These are phyloP conservation scores for Citrus trifoliata DNA, from an alignment of 345 rosid genomes.

Conservation along the genomic window DNA sequence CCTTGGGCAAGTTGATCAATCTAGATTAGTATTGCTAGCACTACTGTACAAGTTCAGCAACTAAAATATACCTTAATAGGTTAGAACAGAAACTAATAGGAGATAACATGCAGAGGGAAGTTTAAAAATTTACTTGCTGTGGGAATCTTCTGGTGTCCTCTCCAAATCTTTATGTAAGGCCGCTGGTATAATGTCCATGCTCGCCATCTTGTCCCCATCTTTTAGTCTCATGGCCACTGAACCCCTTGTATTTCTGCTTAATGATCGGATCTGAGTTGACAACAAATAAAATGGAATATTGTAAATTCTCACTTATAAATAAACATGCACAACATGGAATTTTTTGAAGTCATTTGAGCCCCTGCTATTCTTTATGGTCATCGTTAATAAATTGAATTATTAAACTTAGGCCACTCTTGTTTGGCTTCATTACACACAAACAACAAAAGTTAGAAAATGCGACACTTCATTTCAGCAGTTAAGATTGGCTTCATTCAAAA, in stretches of 20 bases:
- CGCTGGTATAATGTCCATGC: slow-evolving; percentile 84
- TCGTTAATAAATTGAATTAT: not conserved
- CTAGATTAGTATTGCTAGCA: not conserved
- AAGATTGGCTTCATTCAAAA: not conserved
- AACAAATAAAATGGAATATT: not conserved
- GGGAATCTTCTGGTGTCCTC: slow-evolving; percentile 35
- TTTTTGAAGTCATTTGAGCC: not conserved
- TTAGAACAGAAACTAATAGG: not conserved
- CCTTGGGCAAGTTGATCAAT: not conserved
- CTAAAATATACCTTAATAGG: not conserved
- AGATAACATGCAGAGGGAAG: not conserved
- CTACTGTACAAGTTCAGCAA: not conserved
- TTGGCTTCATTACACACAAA: not conserved
- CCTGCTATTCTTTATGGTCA: not conserved
- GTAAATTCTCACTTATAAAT: not conserved
- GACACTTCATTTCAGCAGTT: not conserved
- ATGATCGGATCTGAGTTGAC: slow-evolving; percentile 68
- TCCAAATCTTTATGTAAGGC: slow-evolving; percentile 51
- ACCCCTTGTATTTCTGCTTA: slow-evolving; percentile 84
- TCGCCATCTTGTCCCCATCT: slow-evolving; percentile 80
- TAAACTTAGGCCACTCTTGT: not conserved
- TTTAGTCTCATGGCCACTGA: slow-evolving; percentile 82
- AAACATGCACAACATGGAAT: not conserved
- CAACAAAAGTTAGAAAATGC: not conserved
- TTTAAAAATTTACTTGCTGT: slow-evolving; percentile 40